Percentiles rank a stretch among this genome's conserved stretches.
phyloP scores from a whole-genome alignment of 1,139 yeast genomes.

The Meyerozyma smithsonii region DNA sequence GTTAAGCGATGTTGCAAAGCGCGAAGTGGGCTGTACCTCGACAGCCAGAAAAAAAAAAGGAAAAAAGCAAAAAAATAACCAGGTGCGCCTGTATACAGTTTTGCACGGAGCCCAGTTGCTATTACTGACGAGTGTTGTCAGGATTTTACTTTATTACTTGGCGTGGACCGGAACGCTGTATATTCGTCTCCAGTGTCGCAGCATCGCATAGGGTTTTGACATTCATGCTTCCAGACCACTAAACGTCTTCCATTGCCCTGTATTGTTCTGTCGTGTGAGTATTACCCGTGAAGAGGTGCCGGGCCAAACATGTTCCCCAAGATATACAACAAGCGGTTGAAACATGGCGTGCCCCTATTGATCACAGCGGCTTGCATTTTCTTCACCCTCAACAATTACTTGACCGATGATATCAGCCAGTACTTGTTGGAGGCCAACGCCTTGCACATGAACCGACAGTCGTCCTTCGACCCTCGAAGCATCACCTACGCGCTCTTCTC shows the following conservation, averaged over 20 bases:
- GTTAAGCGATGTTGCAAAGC: background rate
- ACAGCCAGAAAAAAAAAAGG: background rate
- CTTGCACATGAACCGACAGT: conserved; percentile 17
- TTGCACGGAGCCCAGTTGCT: background rate
- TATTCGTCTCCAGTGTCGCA: background rate
- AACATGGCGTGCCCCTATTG: conserved; percentile 14
- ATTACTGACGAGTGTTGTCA: background rate
- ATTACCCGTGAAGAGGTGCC: background rate
- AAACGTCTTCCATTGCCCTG: background rate
- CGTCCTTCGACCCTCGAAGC: conserved; percentile 27
- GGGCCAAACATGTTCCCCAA: conserved; percentile 3
- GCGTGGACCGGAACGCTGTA: background rate
- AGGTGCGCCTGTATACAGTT: background rate
- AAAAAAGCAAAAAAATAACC: background rate
- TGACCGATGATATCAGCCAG: conserved; percentile 18
- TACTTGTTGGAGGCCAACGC: conserved; percentile 20
- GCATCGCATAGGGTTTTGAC: background rate
- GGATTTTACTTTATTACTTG: background rate
- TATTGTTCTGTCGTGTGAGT: conserved; percentile 1
- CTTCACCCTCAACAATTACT: conserved; percentile 11
- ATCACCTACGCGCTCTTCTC: conserved; percentile 17
- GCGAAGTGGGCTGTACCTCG: conserved; percentile 2
- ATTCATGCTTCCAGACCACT: background rate
- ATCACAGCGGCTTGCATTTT: conserved; percentile 13
- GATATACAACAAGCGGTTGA: conserved; percentile 13